phyloP scores from a whole-genome alignment of 2,329 filamentous ascomycete genomes.

The Sarocladiaceae sp. region DNA sequence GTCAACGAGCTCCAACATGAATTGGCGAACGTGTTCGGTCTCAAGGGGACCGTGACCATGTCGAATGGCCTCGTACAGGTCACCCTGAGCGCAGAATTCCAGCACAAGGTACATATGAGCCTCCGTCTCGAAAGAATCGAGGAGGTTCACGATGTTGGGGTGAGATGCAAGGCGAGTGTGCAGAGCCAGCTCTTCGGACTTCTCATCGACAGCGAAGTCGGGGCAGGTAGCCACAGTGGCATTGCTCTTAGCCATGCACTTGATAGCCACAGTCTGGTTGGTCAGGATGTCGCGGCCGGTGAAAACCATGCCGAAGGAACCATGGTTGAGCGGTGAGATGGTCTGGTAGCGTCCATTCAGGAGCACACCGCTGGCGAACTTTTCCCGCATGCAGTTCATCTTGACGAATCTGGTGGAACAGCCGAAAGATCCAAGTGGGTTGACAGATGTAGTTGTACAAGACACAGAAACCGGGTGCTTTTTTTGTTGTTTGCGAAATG shows the following conservation, averaged over 20 bases:
- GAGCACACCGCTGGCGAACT: slow-evolving; percentile 71
- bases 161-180: slow-evolving; percentile 75
- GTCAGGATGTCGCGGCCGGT: slow-evolving; percentile 76
- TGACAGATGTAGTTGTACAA: slow-evolving; percentile 24
- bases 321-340: slow-evolving; percentile 91
- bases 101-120: slow-evolving; percentile 87
- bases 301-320: slow-evolving; percentile 98
- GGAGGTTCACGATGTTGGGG: slow-evolving; percentile 86
- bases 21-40: slow-evolving; percentile 92
- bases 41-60: slow-evolving; percentile 80
- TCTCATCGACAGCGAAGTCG: slow-evolving; percentile 71
- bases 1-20: slow-evolving; percentile 91
- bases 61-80: slow-evolving; percentile 95
- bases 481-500: slow-evolving; percentile 11
- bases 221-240: slow-evolving; percentile 50
- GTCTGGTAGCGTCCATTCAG: slow-evolving; percentile 87
- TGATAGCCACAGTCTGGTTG: slow-evolving; percentile 81
- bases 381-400: slow-evolving; percentile 83
- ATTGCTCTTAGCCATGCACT: slow-evolving; percentile 83
- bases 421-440: slow-evolving; percentile 14
- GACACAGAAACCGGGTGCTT: slow-evolving; percentile 2
- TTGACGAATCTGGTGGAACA: slow-evolving; percentile 17
- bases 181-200: slow-evolving; percentile 72
- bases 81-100: slow-evolving; percentile 91
- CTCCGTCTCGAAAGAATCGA: slow-evolving; percentile 87